Percentiles rank a stretch among this genome's conserved stretches.
Evolutionary conservation across 768 basidiomycete species (phyloP).

Genomic region (Lentinula sp.): DNA sequence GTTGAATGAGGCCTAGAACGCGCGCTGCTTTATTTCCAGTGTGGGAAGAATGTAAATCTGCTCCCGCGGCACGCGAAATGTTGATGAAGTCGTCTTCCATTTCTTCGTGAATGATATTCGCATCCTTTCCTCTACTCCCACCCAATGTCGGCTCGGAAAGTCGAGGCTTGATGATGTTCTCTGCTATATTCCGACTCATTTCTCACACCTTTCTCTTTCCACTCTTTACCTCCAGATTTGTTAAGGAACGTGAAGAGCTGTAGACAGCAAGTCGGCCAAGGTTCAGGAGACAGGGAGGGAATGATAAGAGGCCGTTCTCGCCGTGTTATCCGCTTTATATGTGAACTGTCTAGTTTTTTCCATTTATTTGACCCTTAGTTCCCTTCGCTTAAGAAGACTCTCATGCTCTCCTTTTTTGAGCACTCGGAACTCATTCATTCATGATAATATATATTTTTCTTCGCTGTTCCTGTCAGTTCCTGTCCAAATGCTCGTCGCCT

Average conservation of each 20-base stretch:
- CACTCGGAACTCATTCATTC: neutral
- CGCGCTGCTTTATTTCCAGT: conserved; percentile 61
- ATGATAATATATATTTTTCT: no score
- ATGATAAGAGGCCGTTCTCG: neutral
- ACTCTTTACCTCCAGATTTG: neutral
- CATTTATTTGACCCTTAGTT: neutral
- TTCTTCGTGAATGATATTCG: neutral
- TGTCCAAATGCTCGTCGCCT: no score
- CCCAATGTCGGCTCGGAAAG: neutral
- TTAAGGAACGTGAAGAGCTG: neutral
- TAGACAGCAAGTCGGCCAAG: neutral
- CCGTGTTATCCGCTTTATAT: neutral
- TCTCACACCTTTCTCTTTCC: neutral
- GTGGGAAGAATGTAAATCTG: neutral
- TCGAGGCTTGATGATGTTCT: neutral
- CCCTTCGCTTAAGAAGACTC: neutral
- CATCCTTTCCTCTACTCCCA: neutral
- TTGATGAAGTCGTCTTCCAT: neutral
- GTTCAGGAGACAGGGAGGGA: neutral
- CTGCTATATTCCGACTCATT: neutral
- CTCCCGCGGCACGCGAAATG: neutral
- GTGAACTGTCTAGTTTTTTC: neutral
- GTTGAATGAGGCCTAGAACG: conserved; percentile 69
- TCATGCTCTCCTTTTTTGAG: neutral
- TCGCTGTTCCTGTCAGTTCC: neutral